These are phyloP conservation scores for Sisymbrium altissimum DNA, from an alignment of 345 rosid genomes.

Conservation along the genomic window DNA sequence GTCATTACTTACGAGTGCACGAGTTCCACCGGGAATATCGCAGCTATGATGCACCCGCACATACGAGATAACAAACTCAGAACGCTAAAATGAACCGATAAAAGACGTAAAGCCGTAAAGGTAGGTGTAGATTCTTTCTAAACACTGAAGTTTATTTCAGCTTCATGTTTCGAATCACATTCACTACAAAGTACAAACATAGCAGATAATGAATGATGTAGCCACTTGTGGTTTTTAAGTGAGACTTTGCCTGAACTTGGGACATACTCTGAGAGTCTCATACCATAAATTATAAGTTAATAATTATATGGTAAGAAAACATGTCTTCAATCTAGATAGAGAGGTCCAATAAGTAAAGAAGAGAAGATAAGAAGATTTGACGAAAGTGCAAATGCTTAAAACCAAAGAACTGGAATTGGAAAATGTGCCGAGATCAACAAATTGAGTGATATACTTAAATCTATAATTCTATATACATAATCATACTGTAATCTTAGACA, in stretches of 20 bases:
- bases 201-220: neutral
- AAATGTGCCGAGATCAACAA: neutral
- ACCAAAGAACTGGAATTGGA: neutral
- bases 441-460: neutral
- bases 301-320: neutral
- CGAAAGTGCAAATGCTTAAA: neutral
- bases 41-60: neutral
- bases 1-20: too few species aligned
- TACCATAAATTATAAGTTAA: neutral
- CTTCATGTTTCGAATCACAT: constrained; percentile 4
- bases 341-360: neutral
- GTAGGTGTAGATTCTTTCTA: neutral
- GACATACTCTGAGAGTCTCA: neutral
- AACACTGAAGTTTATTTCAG: neutral
- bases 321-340: neutral
- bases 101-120: neutral
- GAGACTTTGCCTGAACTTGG: neutral
- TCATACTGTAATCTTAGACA: constrained; percentile 1
- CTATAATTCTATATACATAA: neutral
- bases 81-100: neutral
- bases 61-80: neutral
- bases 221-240: neutral
- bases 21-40: too few species aligned
- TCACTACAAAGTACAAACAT: neutral
- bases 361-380: neutral